These are phyloP conservation scores for Lachancea dasiensis DNA, from an alignment of 805 yeast genomes.

Conservation along the genomic window DNA sequence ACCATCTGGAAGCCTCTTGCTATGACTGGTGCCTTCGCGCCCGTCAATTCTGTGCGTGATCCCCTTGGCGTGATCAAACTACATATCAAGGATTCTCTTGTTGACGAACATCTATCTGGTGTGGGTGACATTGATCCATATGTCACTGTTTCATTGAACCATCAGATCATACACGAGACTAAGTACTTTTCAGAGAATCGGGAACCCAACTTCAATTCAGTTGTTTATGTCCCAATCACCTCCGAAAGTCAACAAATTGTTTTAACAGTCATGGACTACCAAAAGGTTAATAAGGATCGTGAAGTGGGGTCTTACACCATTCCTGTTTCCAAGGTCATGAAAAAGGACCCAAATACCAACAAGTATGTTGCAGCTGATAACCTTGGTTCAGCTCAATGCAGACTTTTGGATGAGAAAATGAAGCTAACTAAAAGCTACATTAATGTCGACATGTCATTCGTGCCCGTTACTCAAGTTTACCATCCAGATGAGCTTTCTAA, in stretches of 20 bases:
- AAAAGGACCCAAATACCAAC: slow-evolving; percentile 40
- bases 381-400: slow-evolving; percentile 36
- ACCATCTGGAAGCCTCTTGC: slow-evolving; percentile 70
- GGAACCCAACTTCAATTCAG: slow-evolving; percentile 56
- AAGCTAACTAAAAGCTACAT: slow-evolving; percentile 47
- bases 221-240: slow-evolving; percentile 52
- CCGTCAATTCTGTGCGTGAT: slow-evolving; percentile 37
- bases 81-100: slow-evolving; percentile 47
- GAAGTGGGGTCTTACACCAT: slow-evolving; percentile 53
- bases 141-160: slow-evolving; percentile 52
- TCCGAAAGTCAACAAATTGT: slow-evolving; percentile 55
- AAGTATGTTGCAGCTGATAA: slow-evolving; percentile 45
- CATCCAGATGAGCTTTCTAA: slow-evolving; percentile 50
- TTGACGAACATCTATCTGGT: slow-evolving; percentile 51
- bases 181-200: slow-evolving; percentile 45
- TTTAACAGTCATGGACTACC: slow-evolving; percentile 61
- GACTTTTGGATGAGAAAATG: slow-evolving; percentile 30
- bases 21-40: slow-evolving; percentile 43
- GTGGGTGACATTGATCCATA: slow-evolving; percentile 76
- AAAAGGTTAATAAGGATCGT: slow-evolving; percentile 57
- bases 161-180: slow-evolving; percentile 52
- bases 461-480: slow-evolving; percentile 60
- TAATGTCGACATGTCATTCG: slow-evolving; percentile 51
- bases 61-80: slow-evolving; percentile 65
- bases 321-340: slow-evolving; percentile 43